These are phyloP conservation scores for Pterulicium gracile DNA, from an alignment of 1,284 basidiomycete genomes.

Conservation along the genomic window DNA sequence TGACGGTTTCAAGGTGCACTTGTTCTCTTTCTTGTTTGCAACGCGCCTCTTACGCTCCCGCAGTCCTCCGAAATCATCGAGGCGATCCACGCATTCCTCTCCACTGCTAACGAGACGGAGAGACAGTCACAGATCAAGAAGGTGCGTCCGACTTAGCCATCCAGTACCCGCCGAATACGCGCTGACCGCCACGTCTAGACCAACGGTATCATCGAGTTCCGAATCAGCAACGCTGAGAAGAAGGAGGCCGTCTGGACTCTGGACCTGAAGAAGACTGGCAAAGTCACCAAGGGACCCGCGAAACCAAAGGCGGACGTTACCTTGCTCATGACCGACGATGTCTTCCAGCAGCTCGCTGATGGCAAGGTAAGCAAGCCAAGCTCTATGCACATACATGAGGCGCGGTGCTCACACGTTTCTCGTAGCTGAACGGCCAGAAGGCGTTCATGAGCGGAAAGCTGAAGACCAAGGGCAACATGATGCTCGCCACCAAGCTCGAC, in stretches of 20 bases:
- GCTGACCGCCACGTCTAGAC: conserved; percentile 37
- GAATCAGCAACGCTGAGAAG: conserved; percentile 70
- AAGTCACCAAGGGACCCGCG: conserved; percentile 71
- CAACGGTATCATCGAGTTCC: conserved; percentile 87
- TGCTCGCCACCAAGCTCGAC: conserved; percentile 85
- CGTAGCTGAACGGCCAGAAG: conserved; percentile 77
- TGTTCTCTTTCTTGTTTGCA: neutral
- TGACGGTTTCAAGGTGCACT: conserved; percentile 44
- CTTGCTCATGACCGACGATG: conserved; percentile 66
- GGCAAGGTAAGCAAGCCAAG: conserved; percentile 54
- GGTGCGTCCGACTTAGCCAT: conserved; percentile 29
- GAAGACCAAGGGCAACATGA: conserved; percentile 78
- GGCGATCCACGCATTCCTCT: conserved; percentile 53
- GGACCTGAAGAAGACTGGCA: conserved; percentile 87
- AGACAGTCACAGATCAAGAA: conserved; percentile 80
- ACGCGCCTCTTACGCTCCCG: neutral
- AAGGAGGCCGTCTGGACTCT: conserved; percentile 86
- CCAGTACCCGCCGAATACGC: neutral
- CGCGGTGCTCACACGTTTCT: neutral
- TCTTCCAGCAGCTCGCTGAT: conserved; percentile 51
- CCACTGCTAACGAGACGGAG: conserved; percentile 57
- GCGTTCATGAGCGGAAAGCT: conserved; percentile 92
- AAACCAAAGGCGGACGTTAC: conserved; percentile 70
- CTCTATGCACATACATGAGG: too few relatives aligned
- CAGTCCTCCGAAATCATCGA: conserved; percentile 67